Base-by-base conservation (phyloP, 768 basidiomycete genomes). In the Suillus discolor region DNA sequence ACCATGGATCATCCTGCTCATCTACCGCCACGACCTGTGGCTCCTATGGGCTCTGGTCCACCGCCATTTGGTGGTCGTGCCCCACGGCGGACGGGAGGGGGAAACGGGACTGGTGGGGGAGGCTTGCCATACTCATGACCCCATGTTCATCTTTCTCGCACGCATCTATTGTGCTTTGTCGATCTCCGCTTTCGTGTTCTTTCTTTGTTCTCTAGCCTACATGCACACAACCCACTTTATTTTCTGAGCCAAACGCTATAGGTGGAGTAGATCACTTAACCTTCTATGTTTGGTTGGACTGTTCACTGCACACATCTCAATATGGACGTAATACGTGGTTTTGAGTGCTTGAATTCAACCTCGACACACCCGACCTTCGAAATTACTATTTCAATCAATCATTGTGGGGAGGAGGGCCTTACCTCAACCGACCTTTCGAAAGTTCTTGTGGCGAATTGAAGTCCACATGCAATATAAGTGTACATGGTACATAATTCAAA, bases 81-180 rank as follows among this genome's bases (percentile, higher is more conserved):
- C 6, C 69, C 71, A 11, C 68, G 72, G 61, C 67, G 72, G 0
- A 66, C 71, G 20, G 72, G 45, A 15, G 38, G 59, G 12, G 69
- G 62, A 2, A 57, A 60, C 28, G 68, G 67, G 20, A 66, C 71
- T 25, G 64, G 51, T 16, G 69, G 57, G 8, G 74, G 69, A 8
- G 74, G 69, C 16, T 65, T 75, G n/a, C 75, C 76, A 7, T 77
- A 77, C 36, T 77, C 76, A 60, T 77, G 39, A n/a, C 42, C 39
- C 38, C 11, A 9, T 34, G 54, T n/a, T 36, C 11, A 62, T 34
- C 7, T 62, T 62, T 57, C 11, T 62, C 18, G 25, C 31, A 31
- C 51, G 28, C 38, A 57, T 62, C 54, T 62, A 45, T 62, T 36
- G 45, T 62, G 61, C n/a, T 62, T 34, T 57, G 20, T 62, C 23